Base-by-base conservation (phyloP, 352 stramenopile genomes). In the Globisporangium emineosum region DNA sequence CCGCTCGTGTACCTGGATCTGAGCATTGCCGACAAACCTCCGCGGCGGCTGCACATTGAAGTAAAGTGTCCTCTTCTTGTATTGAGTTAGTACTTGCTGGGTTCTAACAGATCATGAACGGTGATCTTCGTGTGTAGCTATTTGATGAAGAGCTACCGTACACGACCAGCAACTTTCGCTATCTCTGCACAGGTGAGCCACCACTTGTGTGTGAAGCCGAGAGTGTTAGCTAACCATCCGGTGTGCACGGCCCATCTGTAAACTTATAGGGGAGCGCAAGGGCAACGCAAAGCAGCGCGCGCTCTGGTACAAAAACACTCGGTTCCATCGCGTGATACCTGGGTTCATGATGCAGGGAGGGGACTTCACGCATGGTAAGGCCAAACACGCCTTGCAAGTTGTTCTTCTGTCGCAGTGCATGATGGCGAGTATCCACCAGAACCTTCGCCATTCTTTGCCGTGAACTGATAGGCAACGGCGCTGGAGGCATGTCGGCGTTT, bases 301-400 rank as follows among this genome's bases (percentile, higher is more conserved):
- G 35, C 67, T 84, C n/a, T 90, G 77, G 71, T 99, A 97, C 90
- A 98, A 99, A 75, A 93, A 94, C 62, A 93, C 78, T 50, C 88
- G 78, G 5, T 98, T 99, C 76, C 97, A 99, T 65, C 91, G 97
- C n/a, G 88, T 99, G n/a, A 97, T 99, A 64, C 97, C 96, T 25
- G 94, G 97, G 42, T 99, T 99, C 68, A 99, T 99, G 96, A 97
- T 98, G 75, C 97, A 99, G 76, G 92, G 93, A 27, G 96, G 96
- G 12, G 97, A 98, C 75, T 84, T 90, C 59, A 98, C 90, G 0
- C 83, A 92, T 62, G 93, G 91, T 91, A 62, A 43, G 49, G 12
- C 9, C 5, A 10, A 25, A 17, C 27, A 25, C 40, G n/a, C n/a
- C n/a, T n/a, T n/a, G n/a, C n/a, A n/a, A n/a, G n/a, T n/a, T n/a